These are phyloP conservation scores for Kodamaea arcana DNA, from an alignment of 1,139 yeast species.

Conservation along the genomic window DNA sequence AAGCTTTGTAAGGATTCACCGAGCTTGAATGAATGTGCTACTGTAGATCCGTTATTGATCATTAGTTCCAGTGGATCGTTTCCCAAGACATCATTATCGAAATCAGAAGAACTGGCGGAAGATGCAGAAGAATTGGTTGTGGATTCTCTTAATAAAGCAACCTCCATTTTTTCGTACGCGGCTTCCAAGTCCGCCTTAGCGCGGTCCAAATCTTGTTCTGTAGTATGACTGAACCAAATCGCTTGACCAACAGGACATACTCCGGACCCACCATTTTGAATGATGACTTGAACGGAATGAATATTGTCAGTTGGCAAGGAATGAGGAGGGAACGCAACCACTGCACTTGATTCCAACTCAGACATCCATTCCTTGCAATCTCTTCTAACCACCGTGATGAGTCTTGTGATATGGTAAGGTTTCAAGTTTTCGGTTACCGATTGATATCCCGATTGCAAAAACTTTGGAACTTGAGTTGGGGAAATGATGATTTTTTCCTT, in stretches of 20 bases:
- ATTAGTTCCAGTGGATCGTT: constrained; percentile 54
- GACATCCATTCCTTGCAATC: constrained; percentile 91
- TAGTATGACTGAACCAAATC: constrained; percentile 84
- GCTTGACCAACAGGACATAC: constrained; percentile 87
- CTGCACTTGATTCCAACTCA: constrained; percentile 76
- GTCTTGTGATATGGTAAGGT: constrained; percentile 57
- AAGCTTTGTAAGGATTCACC: constrained; percentile 83
- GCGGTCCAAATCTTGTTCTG: constrained; percentile 58
- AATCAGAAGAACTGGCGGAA: constrained; percentile 24
- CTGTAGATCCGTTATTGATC: constrained; percentile 42
- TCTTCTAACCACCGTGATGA: constrained; percentile 79
- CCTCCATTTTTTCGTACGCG: constrained; percentile 77
- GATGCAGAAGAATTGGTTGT: constrained; percentile 22
- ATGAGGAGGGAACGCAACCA: constrained; percentile 91
- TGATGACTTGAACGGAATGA: constrained; percentile 77
- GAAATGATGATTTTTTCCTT: constrained; percentile 72
- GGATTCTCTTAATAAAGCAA: constrained; percentile 74
- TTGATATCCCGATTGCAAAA: constrained; percentile 32
- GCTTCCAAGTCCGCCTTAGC: constrained; percentile 78
- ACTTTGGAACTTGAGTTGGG: constrained; percentile 65
- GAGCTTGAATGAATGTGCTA: constrained; percentile 72
- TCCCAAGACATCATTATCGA: constrained; percentile 46
- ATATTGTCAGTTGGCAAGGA: constrained; percentile 65
- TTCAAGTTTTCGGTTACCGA: constrained; percentile 36
- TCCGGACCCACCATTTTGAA: constrained; percentile 87